A percentile compares a stretch with the other conserved stretches of the same genome.
These are phyloP conservation scores for Plasmodium ovale DNA, from an alignment of 169 alveolate genomes.

Conservation along the genomic window DNA sequence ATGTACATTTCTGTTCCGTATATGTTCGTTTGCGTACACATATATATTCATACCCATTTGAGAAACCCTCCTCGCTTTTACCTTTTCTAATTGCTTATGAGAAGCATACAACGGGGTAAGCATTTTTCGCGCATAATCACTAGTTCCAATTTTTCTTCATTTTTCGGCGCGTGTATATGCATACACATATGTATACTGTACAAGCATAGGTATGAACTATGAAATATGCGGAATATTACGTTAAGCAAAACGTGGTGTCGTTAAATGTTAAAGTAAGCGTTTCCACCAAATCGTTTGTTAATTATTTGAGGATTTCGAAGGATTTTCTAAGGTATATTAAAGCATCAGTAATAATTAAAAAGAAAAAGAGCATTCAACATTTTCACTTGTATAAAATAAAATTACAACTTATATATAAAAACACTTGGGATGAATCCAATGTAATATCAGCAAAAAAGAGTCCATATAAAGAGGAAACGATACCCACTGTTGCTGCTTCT, in stretches of 20 bases:
- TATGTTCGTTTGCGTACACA: too few relatives aligned
- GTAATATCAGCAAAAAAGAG: background rate
- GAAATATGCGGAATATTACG: slow-evolving; percentile 66
- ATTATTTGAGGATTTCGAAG: slow-evolving; percentile 10
- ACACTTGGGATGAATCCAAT: background rate
- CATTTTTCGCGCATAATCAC: too few relatives aligned
- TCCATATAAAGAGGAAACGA: background rate
- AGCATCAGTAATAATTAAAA: slow-evolving; percentile 34
- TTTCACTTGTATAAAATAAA: slow-evolving; percentile 48
- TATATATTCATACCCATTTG: too few relatives aligned
- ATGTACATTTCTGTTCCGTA: too few relatives aligned
- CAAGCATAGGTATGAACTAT: too few relatives aligned
- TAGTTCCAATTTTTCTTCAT: background rate
- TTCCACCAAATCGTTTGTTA: slow-evolving; percentile 37
- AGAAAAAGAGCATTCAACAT: slow-evolving; percentile 19
- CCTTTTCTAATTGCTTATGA: too few relatives aligned
- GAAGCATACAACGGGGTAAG: too few relatives aligned
- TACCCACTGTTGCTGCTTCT: too few relatives aligned
- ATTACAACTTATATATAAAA: slow-evolving; percentile 15
- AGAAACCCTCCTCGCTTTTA: too few relatives aligned
- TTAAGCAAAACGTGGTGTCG: slow-evolving; percentile 58
- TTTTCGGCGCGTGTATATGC: background rate
- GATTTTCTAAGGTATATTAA: slow-evolving; percentile 20
- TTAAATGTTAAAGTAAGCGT: slow-evolving; percentile 16
- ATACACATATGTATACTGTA: too few relatives aligned